These are phyloP conservation scores for Abortiporus biennis DNA, from an alignment of 1,284 basidiomycete genomes.

Conservation along the genomic window DNA sequence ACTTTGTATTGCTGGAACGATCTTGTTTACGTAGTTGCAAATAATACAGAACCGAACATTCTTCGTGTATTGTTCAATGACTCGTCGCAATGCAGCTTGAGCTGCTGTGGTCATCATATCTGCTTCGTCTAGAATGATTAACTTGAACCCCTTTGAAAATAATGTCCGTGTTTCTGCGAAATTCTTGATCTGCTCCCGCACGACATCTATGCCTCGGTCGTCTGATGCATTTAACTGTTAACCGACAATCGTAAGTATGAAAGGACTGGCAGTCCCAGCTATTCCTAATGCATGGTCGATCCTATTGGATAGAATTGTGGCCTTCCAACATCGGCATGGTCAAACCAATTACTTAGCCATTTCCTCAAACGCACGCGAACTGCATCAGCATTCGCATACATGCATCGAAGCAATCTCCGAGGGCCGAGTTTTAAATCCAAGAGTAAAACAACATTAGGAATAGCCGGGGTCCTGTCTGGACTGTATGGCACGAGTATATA, in stretches of 20 bases:
- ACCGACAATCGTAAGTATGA: background rate
- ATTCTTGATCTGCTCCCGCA: conserved; percentile 97
- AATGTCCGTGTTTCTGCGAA: conserved; percentile 96
- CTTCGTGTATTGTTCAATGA: conserved; percentile 98
- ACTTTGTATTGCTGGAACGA: conserved; percentile 97
- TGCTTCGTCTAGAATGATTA: conserved; percentile 97
- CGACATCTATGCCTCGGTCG: conserved; percentile 97
- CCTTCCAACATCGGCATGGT: too few relatives aligned
- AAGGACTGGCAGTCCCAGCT: too few relatives aligned
- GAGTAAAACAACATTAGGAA: background rate
- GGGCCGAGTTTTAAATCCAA: too few relatives aligned
- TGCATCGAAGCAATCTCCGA: too few relatives aligned
- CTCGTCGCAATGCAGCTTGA: conserved; percentile 91
- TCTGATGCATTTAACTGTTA: conserved; percentile 91
- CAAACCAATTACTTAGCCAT: too few relatives aligned
- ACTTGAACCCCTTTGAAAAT: conserved; percentile 90
- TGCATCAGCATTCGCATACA: too few relatives aligned
- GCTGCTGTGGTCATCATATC: conserved; percentile 99
- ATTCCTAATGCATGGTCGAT: too few relatives aligned
- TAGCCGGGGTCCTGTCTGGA: background rate
- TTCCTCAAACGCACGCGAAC: too few relatives aligned
- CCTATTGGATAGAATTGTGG: too few relatives aligned
- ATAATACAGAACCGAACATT: conserved; percentile 99
- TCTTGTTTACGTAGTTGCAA: conserved; percentile 99
- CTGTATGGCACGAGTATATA: background rate